Percentiles rank a stretch among this genome's conserved stretches.
These are phyloP conservation scores for Lipomyces sp. DNA, from an alignment of 805 yeast genomes.

Conservation along the genomic window DNA sequence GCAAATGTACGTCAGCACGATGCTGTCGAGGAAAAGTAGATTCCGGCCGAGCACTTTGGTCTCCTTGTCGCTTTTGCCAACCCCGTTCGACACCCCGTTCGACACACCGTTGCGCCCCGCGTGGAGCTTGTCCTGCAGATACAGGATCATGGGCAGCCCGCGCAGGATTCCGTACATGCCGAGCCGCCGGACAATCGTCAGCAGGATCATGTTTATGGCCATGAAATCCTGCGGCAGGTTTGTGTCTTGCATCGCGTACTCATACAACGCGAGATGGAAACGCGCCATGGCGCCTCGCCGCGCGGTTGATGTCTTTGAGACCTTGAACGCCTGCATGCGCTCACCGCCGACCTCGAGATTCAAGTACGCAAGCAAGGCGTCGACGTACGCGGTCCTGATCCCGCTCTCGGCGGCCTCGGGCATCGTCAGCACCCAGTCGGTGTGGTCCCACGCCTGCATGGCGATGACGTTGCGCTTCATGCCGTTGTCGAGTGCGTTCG, in stretches of 20 bases:
- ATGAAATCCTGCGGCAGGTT: conserved; percentile 30
- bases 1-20: conserved; percentile 9
- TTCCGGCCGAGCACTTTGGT: not conserved
- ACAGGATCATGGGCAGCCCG: conserved; percentile 26
- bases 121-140: conserved; percentile 16
- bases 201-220: conserved; percentile 13
- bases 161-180: conserved; percentile 16
- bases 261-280: conserved; percentile 14
- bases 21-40: conserved; percentile 7
- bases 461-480: conserved; percentile 24
- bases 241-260: conserved; percentile 5
- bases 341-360: conserved; percentile 6
- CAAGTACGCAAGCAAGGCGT: conserved; percentile 17
- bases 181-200: conserved; percentile 7
- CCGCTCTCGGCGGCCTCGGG: not conserved
- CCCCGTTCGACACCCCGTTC: not conserved
- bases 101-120: no score
- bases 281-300: conserved; percentile 12
- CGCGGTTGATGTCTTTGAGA: conserved; percentile 1
- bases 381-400: conserved; percentile 17
- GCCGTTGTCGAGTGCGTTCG: conserved; percentile 19
- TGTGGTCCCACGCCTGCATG: conserved; percentile 17
- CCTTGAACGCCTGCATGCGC: not conserved
- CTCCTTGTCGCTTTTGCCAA: not conserved
- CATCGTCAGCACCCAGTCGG: conserved; percentile 22